Base-by-base conservation (phyloP, 2,329 filamentous ascomycete species). In the Blumeria graminis region DNA sequence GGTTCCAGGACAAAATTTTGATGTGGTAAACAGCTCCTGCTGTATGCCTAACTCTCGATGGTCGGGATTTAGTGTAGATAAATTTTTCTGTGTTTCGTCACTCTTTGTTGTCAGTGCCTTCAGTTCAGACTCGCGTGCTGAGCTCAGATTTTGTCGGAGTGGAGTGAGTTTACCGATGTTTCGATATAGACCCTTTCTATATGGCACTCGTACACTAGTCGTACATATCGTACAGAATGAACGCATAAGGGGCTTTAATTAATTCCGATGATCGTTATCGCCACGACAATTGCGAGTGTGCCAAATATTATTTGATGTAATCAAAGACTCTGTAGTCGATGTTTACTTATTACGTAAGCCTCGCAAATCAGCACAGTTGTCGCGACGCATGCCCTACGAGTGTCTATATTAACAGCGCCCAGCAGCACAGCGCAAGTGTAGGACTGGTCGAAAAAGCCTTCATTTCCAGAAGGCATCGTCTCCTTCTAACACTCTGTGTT, bases 1-100 rank as follows among this genome's bases (percentile, higher is more conserved):
- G 14, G 86, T 92, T 1, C 87, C 87, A 2, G 88, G 86, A 63
- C 85, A 92, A 67, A 88, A 89, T 39, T 76, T 68, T 1, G 86
- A 88, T 13, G 78, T 86, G 39, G 80, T 85, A 68, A 92, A 93
- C 41, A 94, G 77, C 62, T 84, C 78, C 63, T 92, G 86, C 58
- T 79, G 72, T 55, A 76, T 62, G 52, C 74, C 79, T 57, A 82
- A 71, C 61, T 76, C 71, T 61, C 79, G 74, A 65, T 82, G 80
- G 62, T 82, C 78, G 18, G 32, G 16, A 1, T 9, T 11, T 1
- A 6, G n/a, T 13, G 18, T 16, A 28, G 45, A 48, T 28, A 28
- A 28, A 28, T 28, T 28, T n/a, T 11, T 48, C 5, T 8, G 14
- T 7, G 18, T 11, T 28, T 48, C 16, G 18, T 48, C 32, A 22